Evolutionary conservation across 2,329 filamentous ascomycete genomes (phyloP), one percentile per base, ranked within the genome.

Genomic region (Thielaviopsis cerberus): DNA sequence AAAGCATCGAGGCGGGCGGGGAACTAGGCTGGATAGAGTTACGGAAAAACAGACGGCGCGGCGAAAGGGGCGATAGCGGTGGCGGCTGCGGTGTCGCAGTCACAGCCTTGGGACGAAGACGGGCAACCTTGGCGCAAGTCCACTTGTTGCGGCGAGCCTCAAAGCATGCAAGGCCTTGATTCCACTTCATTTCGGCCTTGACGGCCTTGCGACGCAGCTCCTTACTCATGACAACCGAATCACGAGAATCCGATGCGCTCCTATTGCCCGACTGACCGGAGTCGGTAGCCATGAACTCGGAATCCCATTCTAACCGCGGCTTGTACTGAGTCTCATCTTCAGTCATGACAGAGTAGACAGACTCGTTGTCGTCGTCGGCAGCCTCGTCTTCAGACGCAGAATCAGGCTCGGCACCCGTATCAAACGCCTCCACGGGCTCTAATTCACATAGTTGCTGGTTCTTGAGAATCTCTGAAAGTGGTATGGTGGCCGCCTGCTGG

Each of bases 141-240:
- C 91, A 97, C 6, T 81, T 82, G 70, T 95, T 82, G 54, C 90
- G 78, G 60, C 87, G 76, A 27, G 83, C 79, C 60, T 83, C 79
- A 70, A 88, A 97, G 67, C 85, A 85, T n/a, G 82, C 78, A 59
- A 96, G 68, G 0, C 91, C 91, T 41, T 83, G 75, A 65, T 96
- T 97, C 83, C 86, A 94, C 27, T 73, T 68, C 71, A 82, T 78
- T 71, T 87, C 84, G 58, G 81, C 79, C 61, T 79, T 76, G 54
- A 80, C 67, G 54, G 74, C 77, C 63, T 74, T 77, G 57, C 81
- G 74, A 50, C 79, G 74, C 62, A 75, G 77, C 37, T 79, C 74
- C 61, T 75, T 77, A 59, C 25, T 57, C 25, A 50, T 48, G 17
- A 56, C 15, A 13, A 34, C 37, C 7, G 54, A 50, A 17, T 61